Percentiles rank a stretch among this genome's conserved stretches.
Conservation (phyloP, 2,329 filamentous ascomycete genomes). For the Erysiphe pisi region DNA sequence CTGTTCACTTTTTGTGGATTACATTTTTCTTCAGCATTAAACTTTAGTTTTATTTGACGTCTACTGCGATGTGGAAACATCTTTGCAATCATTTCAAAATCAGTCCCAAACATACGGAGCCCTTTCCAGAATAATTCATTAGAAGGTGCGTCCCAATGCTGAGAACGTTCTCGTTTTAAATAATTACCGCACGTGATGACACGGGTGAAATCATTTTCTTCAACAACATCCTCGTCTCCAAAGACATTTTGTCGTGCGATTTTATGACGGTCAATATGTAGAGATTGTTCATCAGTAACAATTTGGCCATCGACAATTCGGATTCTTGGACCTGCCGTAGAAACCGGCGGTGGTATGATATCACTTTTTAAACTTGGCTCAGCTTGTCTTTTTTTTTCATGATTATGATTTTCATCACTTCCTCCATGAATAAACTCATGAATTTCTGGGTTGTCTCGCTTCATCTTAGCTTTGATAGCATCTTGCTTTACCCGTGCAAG, state of each 20-base stretch:
- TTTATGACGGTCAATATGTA: slow-evolving; percentile 58
- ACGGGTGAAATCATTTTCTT: slow-evolving; percentile 68
- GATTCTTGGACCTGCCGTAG: slow-evolving; percentile 31
- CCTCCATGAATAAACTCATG: slow-evolving; percentile 29
- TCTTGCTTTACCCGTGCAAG: slow-evolving; percentile 42
- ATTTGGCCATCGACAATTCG: slow-evolving; percentile 48
- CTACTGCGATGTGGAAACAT: slow-evolving; percentile 64
- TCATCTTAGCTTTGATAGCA: slow-evolving; percentile 34
- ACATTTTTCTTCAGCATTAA: slow-evolving; percentile 64
- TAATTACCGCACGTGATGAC: slow-evolving; percentile 60
- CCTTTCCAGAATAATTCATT: slow-evolving; percentile 68
- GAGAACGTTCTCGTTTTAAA: slow-evolving; percentile 52
- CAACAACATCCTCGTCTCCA: slow-evolving; percentile 47
- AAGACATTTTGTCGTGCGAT: slow-evolving; percentile 46
- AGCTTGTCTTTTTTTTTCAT: not conserved
- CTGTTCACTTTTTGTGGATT: slow-evolving; percentile 53
- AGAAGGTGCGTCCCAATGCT: slow-evolving; percentile 59
- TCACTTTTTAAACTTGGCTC: slow-evolving; percentile 27
- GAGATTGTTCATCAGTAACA: slow-evolving; percentile 56
- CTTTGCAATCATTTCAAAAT: slow-evolving; percentile 68
- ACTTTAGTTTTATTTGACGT: slow-evolving; percentile 69
- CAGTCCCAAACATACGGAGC: slow-evolving; percentile 66
- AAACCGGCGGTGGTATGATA: slow-evolving; percentile 26
- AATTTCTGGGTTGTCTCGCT: slow-evolving; percentile 34
- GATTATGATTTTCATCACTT: slow-evolving; percentile 16